Evolutionary conservation across 2,329 filamentous ascomycete species (phyloP).

Genomic region (Colletotrichum zoysiae): DNA sequence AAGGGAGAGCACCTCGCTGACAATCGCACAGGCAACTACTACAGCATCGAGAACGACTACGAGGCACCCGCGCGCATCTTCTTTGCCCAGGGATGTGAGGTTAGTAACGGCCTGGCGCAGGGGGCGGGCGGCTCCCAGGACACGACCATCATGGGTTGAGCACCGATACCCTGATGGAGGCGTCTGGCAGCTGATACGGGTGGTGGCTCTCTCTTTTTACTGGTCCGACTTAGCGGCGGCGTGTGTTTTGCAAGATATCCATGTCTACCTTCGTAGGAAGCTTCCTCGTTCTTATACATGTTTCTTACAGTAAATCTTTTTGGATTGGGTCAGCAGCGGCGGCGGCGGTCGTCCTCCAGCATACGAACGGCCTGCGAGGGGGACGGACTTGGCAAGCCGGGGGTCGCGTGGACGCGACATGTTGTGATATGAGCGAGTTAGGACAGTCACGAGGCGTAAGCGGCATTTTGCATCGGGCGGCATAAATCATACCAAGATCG

Average conservation of each 20-base stretch:
- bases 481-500: constrained; percentile 27
- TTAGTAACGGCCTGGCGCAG: constrained; percentile 43
- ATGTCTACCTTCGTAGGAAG: background rate
- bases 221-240: background rate
- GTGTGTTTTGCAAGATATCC: background rate
- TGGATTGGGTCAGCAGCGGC: background rate
- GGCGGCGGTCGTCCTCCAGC: background rate
- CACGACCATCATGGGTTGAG: constrained; percentile 37
- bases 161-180: background rate
- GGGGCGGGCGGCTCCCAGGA: constrained; percentile 28
- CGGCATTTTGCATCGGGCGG: constrained; percentile 15
- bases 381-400: background rate
- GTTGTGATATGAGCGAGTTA: constrained; percentile 25
- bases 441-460: constrained; percentile 21
- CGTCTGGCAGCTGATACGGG: background rate
- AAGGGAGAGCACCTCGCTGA: constrained; percentile 12
- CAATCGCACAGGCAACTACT: constrained; percentile 83
- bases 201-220: background rate
- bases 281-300: background rate
- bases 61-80: constrained; percentile 82
- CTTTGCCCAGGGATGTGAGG: constrained; percentile 88
- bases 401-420: background rate
- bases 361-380: background rate
- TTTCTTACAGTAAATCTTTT: background rate
- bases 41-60: constrained; percentile 88